phyloP scores from a whole-genome alignment of 2,329 filamentous ascomycete species.

The Nemania diffusa region DNA sequence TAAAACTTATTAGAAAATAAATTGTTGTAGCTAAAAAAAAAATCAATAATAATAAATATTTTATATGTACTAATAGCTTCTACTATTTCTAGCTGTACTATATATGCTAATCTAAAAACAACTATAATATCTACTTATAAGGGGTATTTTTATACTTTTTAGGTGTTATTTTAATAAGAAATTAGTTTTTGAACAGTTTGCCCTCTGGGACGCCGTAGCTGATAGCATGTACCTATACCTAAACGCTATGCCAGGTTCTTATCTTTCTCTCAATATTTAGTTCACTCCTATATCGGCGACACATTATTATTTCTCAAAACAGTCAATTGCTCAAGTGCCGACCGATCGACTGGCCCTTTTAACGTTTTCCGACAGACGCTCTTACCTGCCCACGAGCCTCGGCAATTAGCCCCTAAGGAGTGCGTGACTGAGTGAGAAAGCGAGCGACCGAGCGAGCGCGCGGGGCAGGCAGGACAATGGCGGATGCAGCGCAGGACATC shows the following conservation, averaged over 20 bases:
- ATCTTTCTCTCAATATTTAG: slow-evolving; percentile 6
- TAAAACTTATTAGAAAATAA: no score
- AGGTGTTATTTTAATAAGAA: no score
- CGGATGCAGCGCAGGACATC: slow-evolving; percentile 48
- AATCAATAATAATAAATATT: no score
- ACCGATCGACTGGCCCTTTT: neutral
- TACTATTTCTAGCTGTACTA: no score
- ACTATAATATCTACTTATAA: no score
- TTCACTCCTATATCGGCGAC: slow-evolving; percentile 20
- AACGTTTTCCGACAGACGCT: neutral
- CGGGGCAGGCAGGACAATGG: slow-evolving; percentile 43
- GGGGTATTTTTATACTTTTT: no score
- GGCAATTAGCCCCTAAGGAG: slow-evolving; percentile 6
- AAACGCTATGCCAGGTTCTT: neutral
- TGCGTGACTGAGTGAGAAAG: neutral
- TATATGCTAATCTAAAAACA: no score
- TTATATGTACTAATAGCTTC: no score
- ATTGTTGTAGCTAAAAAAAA: no score
- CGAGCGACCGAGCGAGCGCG: slow-evolving; percentile 20
- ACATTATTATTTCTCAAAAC: neutral
- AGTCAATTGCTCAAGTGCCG: neutral
- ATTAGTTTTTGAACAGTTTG: no score
- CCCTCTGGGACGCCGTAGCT: no score
- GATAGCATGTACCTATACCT: neutral
- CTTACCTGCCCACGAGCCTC: neutral